Evolutionary conservation across 129 eudicot species (phyloP).

Genomic region (Ambrosia artemisiifolia): DNA sequence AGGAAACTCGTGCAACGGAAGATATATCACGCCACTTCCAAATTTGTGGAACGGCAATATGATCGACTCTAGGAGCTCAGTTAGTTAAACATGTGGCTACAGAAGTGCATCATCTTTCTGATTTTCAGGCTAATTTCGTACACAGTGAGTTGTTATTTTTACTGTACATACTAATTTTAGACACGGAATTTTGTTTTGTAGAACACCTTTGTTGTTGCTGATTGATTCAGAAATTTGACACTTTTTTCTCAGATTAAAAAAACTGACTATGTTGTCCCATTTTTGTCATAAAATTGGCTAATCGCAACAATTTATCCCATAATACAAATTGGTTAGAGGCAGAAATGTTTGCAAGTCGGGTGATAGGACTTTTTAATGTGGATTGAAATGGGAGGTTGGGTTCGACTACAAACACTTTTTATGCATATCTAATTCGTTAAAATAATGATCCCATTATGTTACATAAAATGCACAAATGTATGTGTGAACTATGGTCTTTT

Average conservation of each 20-base stretch:
- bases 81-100: constrained; percentile 11
- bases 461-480: neutral
- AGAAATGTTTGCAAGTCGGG: too few relatives aligned
- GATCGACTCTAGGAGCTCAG: constrained; percentile 16
- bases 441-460: too few relatives aligned
- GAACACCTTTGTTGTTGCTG: constrained; percentile 8
- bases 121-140: constrained; percentile 12
- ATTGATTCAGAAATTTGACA: constrained; percentile 1
- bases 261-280: neutral
- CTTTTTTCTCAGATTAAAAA: constrained; percentile 3
- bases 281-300: neutral
- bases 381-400: too few relatives aligned
- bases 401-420: too few relatives aligned
- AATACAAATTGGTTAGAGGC: neutral
- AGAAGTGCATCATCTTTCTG: constrained; percentile 15
- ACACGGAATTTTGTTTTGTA: constrained; percentile 12
- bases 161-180: constrained; percentile 30
- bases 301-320: neutral
- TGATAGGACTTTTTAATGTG: too few relatives aligned
- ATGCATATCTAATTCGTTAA: too few relatives aligned
- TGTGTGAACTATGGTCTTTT: neutral
- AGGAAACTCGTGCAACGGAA: constrained; percentile 23
- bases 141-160: constrained; percentile 18
- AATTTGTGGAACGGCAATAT: constrained; percentile 20
- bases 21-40: constrained; percentile 24